A percentile compares a stretch with the other conserved stretches of the same genome.
Conservation (phyloP, 441 rosid species). For the Flueggea neowawraea region DNA sequence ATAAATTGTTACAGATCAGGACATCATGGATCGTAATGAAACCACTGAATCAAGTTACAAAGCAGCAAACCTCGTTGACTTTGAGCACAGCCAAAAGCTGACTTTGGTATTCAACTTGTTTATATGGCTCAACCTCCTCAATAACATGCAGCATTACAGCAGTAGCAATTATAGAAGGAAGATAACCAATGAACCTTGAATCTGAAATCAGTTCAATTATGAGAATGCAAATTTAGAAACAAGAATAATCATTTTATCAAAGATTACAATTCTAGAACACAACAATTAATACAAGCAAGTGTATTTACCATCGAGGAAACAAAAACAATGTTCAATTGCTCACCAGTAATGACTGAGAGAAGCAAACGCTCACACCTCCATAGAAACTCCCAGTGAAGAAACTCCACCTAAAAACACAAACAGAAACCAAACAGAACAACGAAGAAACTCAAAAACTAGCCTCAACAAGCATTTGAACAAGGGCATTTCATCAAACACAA, state of each 20-base stretch:
- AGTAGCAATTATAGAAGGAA: constrained; percentile 61
- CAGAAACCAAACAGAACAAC: neutral
- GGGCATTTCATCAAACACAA: constrained; percentile 32
- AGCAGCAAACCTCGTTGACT: constrained; percentile 39
- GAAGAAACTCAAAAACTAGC: constrained; percentile 4
- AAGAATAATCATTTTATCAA: neutral
- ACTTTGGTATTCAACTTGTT: constrained; percentile 32
- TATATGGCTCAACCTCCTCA: constrained; percentile 36
- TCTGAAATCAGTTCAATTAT: constrained; percentile 32
- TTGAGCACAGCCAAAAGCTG: constrained; percentile 43
- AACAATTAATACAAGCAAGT: constrained; percentile 1
- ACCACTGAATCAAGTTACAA: neutral
- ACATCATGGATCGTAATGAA: neutral
- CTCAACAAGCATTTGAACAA: constrained; percentile 15
- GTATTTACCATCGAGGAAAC: neutral
- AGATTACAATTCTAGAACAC: neutral
- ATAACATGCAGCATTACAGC: constrained; percentile 54
- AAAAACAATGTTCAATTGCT: constrained; percentile 7
- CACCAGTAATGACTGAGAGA: constrained; percentile 55
- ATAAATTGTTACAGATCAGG: neutral
- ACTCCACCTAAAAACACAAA: constrained; percentile 45
- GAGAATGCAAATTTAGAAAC: constrained; percentile 4
- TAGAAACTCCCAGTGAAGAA: constrained; percentile 47
- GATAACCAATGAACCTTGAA: constrained; percentile 42
- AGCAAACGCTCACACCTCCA: constrained; percentile 44